A percentile compares a stretch with the other conserved stretches of the same genome.
Evolutionary conservation across 305 asterid species (phyloP).

Genomic region (Solanum hybrid): DNA sequence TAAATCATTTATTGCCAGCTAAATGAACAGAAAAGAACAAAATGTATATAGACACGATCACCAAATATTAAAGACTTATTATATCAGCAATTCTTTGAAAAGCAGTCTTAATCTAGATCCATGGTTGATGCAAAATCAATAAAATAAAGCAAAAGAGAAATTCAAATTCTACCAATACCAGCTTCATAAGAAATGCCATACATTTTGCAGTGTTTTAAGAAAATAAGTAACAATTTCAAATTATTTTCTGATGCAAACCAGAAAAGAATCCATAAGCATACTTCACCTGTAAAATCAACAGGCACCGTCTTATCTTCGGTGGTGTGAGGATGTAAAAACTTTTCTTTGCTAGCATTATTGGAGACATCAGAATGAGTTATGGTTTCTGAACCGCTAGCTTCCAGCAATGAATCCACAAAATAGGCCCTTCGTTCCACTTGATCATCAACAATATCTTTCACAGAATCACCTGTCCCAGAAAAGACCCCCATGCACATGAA

Average conservation of each 20-base stretch:
- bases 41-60: neutral
- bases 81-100: neutral
- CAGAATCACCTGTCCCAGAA: conserved; percentile 40
- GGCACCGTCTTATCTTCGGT: conserved; percentile 20
- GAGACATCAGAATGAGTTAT: conserved; percentile 25
- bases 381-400: conserved; percentile 27
- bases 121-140: neutral
- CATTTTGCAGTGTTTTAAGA: neutral
- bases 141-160: neutral
- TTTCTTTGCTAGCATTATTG: conserved; percentile 30
- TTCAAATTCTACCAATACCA: neutral
- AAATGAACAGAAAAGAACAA: neutral
- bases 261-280: conserved; percentile 21
- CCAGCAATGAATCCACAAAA: conserved; percentile 68
- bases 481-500: neutral
- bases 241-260: neutral
- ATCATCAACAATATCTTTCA: conserved; percentile 31
- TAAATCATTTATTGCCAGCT: neutral
- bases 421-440: conserved; percentile 66
- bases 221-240: neutral
- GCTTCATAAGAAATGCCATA: neutral
- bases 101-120: neutral
- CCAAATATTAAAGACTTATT: neutral
- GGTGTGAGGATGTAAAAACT: conserved; percentile 27
- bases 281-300: conserved; percentile 27